Conservation (phyloP, 257 asterid genomes). For the Paraleonurus japonicus region DNA sequence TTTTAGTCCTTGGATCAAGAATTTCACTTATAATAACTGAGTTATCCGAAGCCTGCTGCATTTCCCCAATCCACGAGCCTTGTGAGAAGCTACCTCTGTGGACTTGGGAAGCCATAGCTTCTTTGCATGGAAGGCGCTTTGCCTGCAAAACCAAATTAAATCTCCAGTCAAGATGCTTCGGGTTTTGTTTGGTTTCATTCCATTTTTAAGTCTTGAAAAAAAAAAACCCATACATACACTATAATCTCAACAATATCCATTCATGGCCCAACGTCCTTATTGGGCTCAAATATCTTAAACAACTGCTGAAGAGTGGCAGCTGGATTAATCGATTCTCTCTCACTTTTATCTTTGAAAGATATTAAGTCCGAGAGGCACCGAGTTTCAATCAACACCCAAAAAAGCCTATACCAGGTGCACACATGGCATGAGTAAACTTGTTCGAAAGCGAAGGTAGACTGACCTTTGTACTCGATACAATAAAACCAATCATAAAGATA, state of each 20-base stretch:
- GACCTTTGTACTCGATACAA: background rate
- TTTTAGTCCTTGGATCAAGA: conserved; percentile 91
- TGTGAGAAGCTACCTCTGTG: conserved; percentile 73
- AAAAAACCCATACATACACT: background rate
- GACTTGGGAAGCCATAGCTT: conserved; percentile 56
- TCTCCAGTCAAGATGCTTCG: background rate
- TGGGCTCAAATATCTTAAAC: background rate
- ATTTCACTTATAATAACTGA: conserved; percentile 94
- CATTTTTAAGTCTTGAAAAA: background rate
- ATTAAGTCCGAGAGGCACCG: background rate
- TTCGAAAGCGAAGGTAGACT: background rate
- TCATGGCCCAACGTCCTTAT: too few species aligned
- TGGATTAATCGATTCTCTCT: background rate
- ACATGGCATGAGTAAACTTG: background rate
- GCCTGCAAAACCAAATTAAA: conserved; percentile 56
- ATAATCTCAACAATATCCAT: background rate
- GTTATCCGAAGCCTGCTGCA: conserved; percentile 92
- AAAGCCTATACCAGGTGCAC: background rate
- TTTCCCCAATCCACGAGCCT: conserved; percentile 95
- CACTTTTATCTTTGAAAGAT: background rate
- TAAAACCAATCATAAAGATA: background rate
- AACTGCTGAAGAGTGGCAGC: background rate
- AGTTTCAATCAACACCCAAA: background rate
- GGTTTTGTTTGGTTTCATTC: background rate
- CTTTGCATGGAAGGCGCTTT: conserved; percentile 86